Conservation (phyloP, 208 protist genomes). For the Wallacemonas sp. region DNA sequence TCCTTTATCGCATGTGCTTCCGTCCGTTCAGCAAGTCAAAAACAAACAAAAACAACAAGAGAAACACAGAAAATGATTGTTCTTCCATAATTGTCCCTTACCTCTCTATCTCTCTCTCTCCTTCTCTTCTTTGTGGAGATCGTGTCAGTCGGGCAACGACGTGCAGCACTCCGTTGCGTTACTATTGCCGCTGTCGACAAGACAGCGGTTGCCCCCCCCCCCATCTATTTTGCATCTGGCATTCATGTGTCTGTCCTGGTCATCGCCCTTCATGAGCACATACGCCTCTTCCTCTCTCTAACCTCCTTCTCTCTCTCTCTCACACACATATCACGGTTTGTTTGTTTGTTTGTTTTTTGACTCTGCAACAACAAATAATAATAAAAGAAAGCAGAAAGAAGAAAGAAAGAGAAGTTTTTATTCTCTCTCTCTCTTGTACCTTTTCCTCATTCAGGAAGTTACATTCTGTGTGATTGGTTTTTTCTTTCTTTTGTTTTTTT, state of each 20-base stretch:
- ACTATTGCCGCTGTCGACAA: no score
- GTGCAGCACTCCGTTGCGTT: no score
- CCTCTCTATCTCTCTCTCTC: constrained; percentile 7
- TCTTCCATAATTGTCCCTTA: no score
- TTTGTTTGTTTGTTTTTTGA: constrained; percentile 16
- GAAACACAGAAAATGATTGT: no score
- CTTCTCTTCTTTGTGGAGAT: no score
- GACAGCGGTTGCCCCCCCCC: no score
- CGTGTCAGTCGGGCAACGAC: no score
- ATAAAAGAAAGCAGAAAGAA: constrained; percentile 22
- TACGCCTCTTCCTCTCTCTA: no score
- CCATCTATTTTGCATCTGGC: no score
- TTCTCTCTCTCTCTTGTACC: not conserved
- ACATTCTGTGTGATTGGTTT: constrained; percentile 8
- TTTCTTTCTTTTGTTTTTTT: constrained; percentile 12
- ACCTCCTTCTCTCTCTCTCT: not conserved
- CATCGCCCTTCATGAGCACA: not conserved
- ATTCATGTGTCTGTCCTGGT: no score
- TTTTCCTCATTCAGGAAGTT: not conserved
- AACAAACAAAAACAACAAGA: constrained; percentile 8
- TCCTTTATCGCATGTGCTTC: not conserved
- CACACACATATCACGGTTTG: not conserved
- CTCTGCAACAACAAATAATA: constrained; percentile 21
- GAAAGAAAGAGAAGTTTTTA: constrained; percentile 2
- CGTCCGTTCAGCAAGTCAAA: not conserved